Conservation (phyloP, 257 asterid species). For the Ocimum tenuiflorum region DNA sequence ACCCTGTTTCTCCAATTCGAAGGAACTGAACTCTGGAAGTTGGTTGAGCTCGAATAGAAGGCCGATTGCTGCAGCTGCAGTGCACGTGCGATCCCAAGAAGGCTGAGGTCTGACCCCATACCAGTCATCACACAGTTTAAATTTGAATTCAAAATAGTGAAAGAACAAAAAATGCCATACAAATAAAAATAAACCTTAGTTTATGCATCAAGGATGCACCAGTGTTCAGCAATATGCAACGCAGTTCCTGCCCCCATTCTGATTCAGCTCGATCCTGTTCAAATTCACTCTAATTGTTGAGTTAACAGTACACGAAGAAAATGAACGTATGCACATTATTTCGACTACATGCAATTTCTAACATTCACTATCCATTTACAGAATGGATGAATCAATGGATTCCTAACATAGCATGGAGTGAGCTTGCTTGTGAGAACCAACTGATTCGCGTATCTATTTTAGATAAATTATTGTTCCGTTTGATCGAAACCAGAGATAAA, state of each 20-base stretch:
- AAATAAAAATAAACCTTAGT: no score
- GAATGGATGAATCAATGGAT: background rate
- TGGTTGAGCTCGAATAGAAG: slow-evolving; percentile 73
- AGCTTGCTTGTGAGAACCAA: background rate
- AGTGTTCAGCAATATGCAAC: slow-evolving; percentile 62
- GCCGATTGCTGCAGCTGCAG: slow-evolving; percentile 90
- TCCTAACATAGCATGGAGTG: background rate
- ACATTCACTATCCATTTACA: background rate
- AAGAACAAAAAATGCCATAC: no score
- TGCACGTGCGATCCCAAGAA: slow-evolving; percentile 96
- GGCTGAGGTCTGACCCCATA: slow-evolving; percentile 72
- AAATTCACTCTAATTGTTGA: no score
- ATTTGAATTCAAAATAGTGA: background rate
- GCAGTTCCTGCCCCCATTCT: slow-evolving; percentile 68
- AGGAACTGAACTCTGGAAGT: slow-evolving; percentile 42
- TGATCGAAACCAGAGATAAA: no score
- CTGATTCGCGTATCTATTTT: background rate
- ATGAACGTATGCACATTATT: no score
- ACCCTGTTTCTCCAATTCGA: slow-evolving; percentile 55
- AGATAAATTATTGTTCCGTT: background rate
- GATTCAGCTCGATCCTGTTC: slow-evolving; percentile 58
- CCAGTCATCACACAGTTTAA: background rate
- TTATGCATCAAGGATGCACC: slow-evolving; percentile 88
- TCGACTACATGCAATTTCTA: background rate
- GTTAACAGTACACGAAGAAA: no score